These are phyloP conservation scores for Starmerella roubikii DNA, from an alignment of 805 yeast genomes.

Conservation along the genomic window DNA sequence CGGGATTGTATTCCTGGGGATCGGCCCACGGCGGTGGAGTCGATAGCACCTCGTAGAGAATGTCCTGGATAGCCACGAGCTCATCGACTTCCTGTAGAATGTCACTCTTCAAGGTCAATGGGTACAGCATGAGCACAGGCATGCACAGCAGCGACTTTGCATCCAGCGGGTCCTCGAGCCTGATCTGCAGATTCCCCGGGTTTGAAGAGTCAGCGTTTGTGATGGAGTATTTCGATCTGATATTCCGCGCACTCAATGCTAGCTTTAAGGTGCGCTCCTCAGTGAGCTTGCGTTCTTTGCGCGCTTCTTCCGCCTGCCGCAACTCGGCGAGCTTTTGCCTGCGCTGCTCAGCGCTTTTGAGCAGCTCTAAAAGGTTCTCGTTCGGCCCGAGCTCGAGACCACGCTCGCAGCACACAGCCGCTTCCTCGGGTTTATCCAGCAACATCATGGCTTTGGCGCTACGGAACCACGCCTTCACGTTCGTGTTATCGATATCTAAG, in stretches of 20 bases:
- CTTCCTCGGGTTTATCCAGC: slow-evolving; percentile 59
- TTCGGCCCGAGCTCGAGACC: slow-evolving; percentile 54
- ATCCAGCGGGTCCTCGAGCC: slow-evolving; percentile 23
- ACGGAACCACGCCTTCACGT: slow-evolving; percentile 73
- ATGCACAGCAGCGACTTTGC: slow-evolving; percentile 61
- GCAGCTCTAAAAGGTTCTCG: slow-evolving; percentile 37
- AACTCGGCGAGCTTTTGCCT: slow-evolving; percentile 21
- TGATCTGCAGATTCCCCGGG: slow-evolving; percentile 30
- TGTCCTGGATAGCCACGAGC: slow-evolving; percentile 48
- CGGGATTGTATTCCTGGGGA: slow-evolving; percentile 38
- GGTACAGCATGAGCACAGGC: slow-evolving; percentile 71
- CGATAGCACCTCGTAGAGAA: slow-evolving; percentile 45
- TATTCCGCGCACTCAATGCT: slow-evolving; percentile 49
- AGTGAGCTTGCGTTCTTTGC: slow-evolving; percentile 1
- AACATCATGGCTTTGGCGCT: slow-evolving; percentile 68
- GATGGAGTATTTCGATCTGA: slow-evolving; percentile 5
- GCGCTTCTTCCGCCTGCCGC: slow-evolving; percentile 4
- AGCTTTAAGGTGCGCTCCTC: slow-evolving; percentile 30
- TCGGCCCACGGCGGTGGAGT: slow-evolving; percentile 61
- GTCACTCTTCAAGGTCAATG: slow-evolving; percentile 74
- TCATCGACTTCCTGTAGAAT: slow-evolving; percentile 66
- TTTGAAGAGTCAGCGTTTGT: slow-evolving; percentile 24
- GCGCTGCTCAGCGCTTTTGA: slow-evolving; percentile 31
- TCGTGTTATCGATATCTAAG: slow-evolving; percentile 42
- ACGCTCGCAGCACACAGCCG: slow-evolving; percentile 48